These are phyloP conservation scores for Hypoxylon sp. DNA, from an alignment of 2,329 filamentous ascomycete genomes.

Conservation along the genomic window DNA sequence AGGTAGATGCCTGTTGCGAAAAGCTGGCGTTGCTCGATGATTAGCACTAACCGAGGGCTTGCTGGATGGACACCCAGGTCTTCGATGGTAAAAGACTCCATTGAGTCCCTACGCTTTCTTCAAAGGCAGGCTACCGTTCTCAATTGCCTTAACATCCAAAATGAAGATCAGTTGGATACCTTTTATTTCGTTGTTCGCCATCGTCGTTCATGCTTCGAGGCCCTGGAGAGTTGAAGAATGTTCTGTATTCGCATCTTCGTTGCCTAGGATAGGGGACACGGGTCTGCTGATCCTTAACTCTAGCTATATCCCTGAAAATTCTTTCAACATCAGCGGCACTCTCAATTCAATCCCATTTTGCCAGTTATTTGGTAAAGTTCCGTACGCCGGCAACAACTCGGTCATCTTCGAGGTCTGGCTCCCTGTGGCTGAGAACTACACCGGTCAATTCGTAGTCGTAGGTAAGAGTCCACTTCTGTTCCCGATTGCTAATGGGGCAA, in stretches of 20 bases:
- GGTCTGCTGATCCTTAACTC: conserved; percentile 34
- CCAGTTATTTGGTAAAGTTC: conserved; percentile 41
- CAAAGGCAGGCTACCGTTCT: background rate
- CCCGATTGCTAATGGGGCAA: background rate
- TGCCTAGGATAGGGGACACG: conserved; percentile 6
- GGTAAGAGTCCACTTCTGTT: conserved; percentile 33
- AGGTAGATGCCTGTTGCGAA: conserved; percentile 6
- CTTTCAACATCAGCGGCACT: conserved; percentile 29
- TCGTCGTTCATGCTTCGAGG: conserved; percentile 4
- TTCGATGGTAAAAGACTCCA: background rate
- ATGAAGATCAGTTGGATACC: conserved; percentile 11
- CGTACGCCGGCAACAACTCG: conserved; percentile 44
- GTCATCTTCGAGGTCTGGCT: conserved; percentile 50
- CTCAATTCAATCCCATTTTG: conserved; percentile 39
- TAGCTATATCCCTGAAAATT: conserved; percentile 23
- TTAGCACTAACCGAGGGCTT: background rate
- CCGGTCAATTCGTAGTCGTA: conserved; percentile 46
- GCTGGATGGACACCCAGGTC: background rate
- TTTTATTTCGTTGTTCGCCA: background rate
- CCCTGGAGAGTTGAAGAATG: conserved; percentile 40
- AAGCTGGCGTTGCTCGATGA: background rate
- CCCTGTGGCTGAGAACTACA: conserved; percentile 40
- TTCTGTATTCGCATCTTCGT: conserved; percentile 36
- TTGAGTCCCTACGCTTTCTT: background rate
- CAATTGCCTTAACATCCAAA: background rate